Base-by-base conservation (phyloP, 768 basidiomycete genomes). In the Russula virescens region DNA sequence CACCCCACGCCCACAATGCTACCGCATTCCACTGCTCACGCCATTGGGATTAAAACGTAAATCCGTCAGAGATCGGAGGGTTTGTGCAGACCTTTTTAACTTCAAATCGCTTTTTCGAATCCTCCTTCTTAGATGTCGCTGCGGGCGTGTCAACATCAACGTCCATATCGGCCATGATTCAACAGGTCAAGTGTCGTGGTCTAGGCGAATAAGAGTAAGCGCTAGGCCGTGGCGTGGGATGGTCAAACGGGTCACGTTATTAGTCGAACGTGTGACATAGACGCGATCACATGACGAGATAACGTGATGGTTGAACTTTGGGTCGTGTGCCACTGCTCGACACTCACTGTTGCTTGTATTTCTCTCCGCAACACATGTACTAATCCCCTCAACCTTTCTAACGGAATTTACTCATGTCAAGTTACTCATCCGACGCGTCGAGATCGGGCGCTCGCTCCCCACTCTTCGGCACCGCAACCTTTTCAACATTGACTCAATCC, bases 1-100 rank as follows among this genome's bases (percentile, higher is more conserved):
- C 66, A 95, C 94, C 95, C 96, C 97, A 98, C 21, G 97, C 94
- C 97, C 97, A 99, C 0, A 99, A 80, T 1, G 97, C 83, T 56
- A 98, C 97, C 14, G 97, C 97, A 71, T 98, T 98, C 97, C 97
- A 99, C 97, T 99, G 61, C n/a, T 47, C 23, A 51, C 42, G 21
- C 54, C 35, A 54, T 59, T 7, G n/a, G 57, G 23, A 14, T 31
- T 31, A 49, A 40, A 6, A 48, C 50, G 26, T 31, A 49, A 40
- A 6, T 45, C 50, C 34, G 42, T 28, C 31, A 16, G 25, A 23
- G 23, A 25, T 49, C n/a, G 34, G 28, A n/a, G 34, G 34, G 23
- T 43, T 21, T 26, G 28, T 18, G 54, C 70, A 58, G 58, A 96
- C 96, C 91, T 99, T 98, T 83, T 99, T 99, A 66, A 99, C 97